phyloP scores from a whole-genome alignment of 176 grass and related monocot species.

The Carex cristatella region DNA sequence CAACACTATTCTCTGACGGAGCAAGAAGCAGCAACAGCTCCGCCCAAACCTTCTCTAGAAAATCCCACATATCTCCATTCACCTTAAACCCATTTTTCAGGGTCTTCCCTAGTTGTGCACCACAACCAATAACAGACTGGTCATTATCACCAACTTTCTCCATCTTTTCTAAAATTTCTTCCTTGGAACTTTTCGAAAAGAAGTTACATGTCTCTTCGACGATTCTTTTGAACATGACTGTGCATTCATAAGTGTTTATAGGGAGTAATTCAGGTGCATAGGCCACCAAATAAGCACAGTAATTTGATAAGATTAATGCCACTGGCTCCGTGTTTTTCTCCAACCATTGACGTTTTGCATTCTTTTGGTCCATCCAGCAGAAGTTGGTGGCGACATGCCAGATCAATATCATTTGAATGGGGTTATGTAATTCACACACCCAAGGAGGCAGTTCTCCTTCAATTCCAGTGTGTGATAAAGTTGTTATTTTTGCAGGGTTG shows the following conservation, averaged over 20 bases:
- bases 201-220: neutral
- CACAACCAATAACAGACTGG: neutral
- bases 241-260: neutral
- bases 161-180: neutral
- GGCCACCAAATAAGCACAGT: conserved; percentile 31
- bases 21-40: conserved; percentile 28
- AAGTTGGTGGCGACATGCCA: conserved; percentile 28
- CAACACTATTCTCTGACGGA: neutral
- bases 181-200: neutral
- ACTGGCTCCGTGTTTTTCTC: neutral
- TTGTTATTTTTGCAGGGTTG: neutral
- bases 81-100: neutral
- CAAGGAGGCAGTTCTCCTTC: neutral
- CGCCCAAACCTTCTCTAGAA: conserved; percentile 23
- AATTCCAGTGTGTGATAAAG: neutral
- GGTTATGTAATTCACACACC: neutral
- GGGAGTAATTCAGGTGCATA: conserved; percentile 23
- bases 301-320: neutral
- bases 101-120: neutral
- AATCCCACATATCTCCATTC: neutral
- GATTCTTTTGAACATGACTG: neutral
- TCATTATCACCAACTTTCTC: neutral
- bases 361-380: neutral
- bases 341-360: too few species aligned
- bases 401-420: conserved; percentile 8